Base-by-base conservation (phyloP, 1,139 yeast genomes). In the Protomyces pachydermus region DNA sequence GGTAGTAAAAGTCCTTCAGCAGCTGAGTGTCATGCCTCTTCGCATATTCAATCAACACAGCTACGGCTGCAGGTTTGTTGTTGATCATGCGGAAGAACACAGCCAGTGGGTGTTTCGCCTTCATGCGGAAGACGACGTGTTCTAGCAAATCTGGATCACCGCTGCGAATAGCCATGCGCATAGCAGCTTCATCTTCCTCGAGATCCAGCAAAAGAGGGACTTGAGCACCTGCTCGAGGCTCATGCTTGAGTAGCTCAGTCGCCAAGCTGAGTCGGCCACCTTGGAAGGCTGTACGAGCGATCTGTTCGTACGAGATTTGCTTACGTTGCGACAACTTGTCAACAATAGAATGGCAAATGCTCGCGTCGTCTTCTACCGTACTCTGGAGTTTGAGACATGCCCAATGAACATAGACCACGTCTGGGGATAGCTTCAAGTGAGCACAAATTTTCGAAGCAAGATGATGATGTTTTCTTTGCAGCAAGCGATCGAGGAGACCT, bases 251-350 rank as follows among this genome's bases (percentile, higher is more conserved):
- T 35, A 69, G 53, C 55, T 64, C 76, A 65, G 86, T 83, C 39
- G 97, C 87, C 34, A 93, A 76, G 34, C 80, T 79, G 3, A 81
- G 74, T 42, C 98, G 79, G 1, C 98, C 98, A 74, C 93, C 97
- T 69, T 87, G 86, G 70, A 82, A 84, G 0, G 98, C 96, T 32
- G 83, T 79, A 18, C 80, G 79, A 0, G 95, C 85, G 45, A 93
- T 83, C 52, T 81, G 78, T 10, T 84, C 84, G 71, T 85, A 85
- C 0, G 95, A 81, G 0, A 87, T 76, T 0, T 79, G 79, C 1
- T 72, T 67, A 9, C 76, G 72, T 9, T 69, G 67, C 12, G 68
- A 67, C 18, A 88, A 75, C 67, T 82, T 83, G 12, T 77, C 75
- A 1, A 81, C 74, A 3, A 93, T 78, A 0, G 77, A 71, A 37